Percentiles rank a stretch among this genome's conserved stretches.
Evolutionary conservation across 2,329 filamentous ascomycete species (phyloP).

Genomic region (Cucurbitaria berberidis): DNA sequence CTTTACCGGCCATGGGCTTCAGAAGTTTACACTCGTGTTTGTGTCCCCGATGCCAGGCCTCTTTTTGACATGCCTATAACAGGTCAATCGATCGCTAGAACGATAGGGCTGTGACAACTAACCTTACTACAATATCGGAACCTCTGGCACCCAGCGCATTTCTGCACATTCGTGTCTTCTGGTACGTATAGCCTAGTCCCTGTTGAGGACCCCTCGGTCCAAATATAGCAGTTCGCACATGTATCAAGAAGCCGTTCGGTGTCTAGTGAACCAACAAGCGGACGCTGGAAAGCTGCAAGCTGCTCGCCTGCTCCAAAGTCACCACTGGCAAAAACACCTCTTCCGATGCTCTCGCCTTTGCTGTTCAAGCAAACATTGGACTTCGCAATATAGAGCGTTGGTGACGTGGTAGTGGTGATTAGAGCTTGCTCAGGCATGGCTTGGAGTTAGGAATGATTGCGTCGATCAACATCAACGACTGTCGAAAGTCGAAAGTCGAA

Average conservation of each 20-base stretch:
- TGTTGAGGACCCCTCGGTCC: constrained; percentile 41
- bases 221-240: constrained; percentile 64
- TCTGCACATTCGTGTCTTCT: constrained; percentile 52
- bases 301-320: constrained; percentile 57
- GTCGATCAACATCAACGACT: not conserved
- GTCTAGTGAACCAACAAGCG: constrained; percentile 62
- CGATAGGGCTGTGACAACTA: constrained; percentile 14
- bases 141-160: constrained; percentile 63
- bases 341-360: constrained; percentile 46
- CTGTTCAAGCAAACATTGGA: not conserved
- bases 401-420: not conserved
- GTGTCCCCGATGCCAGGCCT: constrained; percentile 65
- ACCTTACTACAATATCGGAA: constrained; percentile 68
- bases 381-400: not conserved
- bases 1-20: constrained; percentile 48
- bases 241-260: constrained; percentile 58
- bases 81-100: not conserved
- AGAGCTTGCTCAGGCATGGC: not conserved
- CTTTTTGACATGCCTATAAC: constrained; percentile 61
- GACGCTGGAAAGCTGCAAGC: constrained; percentile 57
- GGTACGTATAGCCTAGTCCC: constrained; percentile 43
- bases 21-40: constrained; percentile 65
- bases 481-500: not conserved
- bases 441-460: not conserved
- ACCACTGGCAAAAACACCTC: constrained; percentile 61